Base-by-base conservation (phyloP, 495 filamentous ascomycete species). In the Podospora australis region DNA sequence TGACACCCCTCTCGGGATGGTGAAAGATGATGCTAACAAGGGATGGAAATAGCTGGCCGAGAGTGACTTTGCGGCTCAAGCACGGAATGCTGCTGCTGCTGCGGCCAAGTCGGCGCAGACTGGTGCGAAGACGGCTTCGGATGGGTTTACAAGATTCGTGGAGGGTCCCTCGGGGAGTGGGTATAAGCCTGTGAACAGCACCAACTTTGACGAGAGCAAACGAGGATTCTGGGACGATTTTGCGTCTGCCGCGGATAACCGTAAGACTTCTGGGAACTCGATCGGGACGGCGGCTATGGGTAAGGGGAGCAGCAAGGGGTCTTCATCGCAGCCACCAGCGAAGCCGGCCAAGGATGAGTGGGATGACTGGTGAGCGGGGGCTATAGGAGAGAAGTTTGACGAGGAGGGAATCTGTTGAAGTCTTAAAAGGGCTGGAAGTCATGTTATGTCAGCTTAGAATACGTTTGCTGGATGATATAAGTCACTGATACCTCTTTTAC, bases 191-290 rank as follows among this genome's bases (percentile, higher is more conserved):
- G 57, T 63, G 23, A 69, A 69, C 9, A 57, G 25, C 28, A 34
- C 39, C 25, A 55, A 51, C n/a, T 60, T 67, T 25, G 71, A 78
- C 57, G 69, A 75, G 77, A 86, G 57, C 77, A 86, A 82, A 64
- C 80, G 82, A 53, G 86, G 87, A 30, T 98, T 98, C 67, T 98
- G 92, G 94, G 94, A 97, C 67, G 78, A 80, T 19, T 78, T 90
- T 49, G 78, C 80, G 0, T 67, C 63, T 28, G 65, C 73, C 20
- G 76, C 79, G 2, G 70, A 77, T 46, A 68, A 72, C 26, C 59
- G 62, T 26, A 66, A 63, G 17, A 63, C 50, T 16, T 58, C 54
- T 46, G 56, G 55, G 40, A 74, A 54, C 60, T 64, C 81, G n/a
- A 81, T 90, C 54, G 87, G 87, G 17, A 88, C 85, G 21, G 70